Evolutionary conservation across 148 eudicot species (phyloP), one percentile per base, ranked within the genome.

Genomic region (Rhododendron kiyosumense): DNA sequence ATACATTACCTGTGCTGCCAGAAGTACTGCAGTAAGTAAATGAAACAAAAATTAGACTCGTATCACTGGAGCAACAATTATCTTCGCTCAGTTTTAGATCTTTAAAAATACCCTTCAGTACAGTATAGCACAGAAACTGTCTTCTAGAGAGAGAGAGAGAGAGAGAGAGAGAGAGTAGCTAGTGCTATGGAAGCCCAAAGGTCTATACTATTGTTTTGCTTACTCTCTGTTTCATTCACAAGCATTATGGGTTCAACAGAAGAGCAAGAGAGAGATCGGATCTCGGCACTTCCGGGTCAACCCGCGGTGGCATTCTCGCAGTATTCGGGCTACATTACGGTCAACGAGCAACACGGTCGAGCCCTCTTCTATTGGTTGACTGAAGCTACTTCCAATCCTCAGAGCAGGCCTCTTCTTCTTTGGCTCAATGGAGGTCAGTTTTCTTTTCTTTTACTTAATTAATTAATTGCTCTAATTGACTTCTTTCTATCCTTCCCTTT

Each of bases 341-440:
- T 90, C 81, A 84, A 90, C 32, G 67, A 88, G 79, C 38, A 76
- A 14, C 88, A 89, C 17, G 93, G 93, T 17, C 84, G 93, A 67
- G 92, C 94, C 34, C 90, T 92, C 46, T 92, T 92, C 71, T 92
- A 92, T 28, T 92, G 92, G 92, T 83, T 92, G 10, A 90, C 90
- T 0, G 92, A 92, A 87, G 90, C 94, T 63, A 49, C 90, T 1
- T 45, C 48, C n/a, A 41, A 71, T 41, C 89, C 90, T 0, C 61
- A 86, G 32, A 79, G 14, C 4, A 89, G 84, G 79, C 92, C 92
- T 78, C 92, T 92, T 87, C 89, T 92, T 83, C 91, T 92, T 86
- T 90, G 94, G 94, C 94, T 92, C 84, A 92, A 92, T 88, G 94
- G 94, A 92, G 94, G 94, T 90, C 20, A 85, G 90, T 85, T 73